phyloP scores from a whole-genome alignment of 345 rosid species.

The Brassica carinata region DNA sequence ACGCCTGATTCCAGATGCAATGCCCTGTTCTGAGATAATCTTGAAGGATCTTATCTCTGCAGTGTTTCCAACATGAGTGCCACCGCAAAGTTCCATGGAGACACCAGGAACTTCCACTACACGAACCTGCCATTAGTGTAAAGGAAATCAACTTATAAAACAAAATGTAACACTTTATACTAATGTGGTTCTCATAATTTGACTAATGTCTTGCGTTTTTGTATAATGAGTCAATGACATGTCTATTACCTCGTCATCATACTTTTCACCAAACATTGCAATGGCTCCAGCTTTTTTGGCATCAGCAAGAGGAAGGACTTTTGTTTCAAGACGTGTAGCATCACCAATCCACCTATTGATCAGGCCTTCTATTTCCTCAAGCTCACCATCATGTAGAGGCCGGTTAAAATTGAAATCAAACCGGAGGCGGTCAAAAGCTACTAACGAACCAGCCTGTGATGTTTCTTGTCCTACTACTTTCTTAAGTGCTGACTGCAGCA shows the following conservation, averaged over 20 bases:
- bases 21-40: constrained; percentile 91
- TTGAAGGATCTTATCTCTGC: constrained; percentile 91
- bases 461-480: constrained; percentile 81
- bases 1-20: constrained; percentile 93
- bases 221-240: no score
- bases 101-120: constrained; percentile 99
- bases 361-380: constrained; percentile 69
- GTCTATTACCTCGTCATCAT: constrained; percentile 72
- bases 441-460: constrained; percentile 97
- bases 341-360: constrained; percentile 89
- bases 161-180: constrained; percentile 1
- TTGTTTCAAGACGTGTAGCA: constrained; percentile 71
- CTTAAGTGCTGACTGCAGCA: constrained; percentile 92
- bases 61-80: constrained; percentile 91
- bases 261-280: constrained; percentile 99
- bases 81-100: constrained; percentile 98
- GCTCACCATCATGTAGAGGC: constrained; percentile 65
- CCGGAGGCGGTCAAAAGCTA: constrained; percentile 95
- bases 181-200: not conserved
- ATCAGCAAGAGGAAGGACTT: constrained; percentile 75
- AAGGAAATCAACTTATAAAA: constrained; percentile 8
- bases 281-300: constrained; percentile 91
- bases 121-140: constrained; percentile 60
- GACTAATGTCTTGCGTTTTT: not conserved
- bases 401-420: constrained; percentile 90